These are phyloP conservation scores for Aegilops sharonensis DNA, from an alignment of 176 grass and related monocot genomes.

Conservation along the genomic window DNA sequence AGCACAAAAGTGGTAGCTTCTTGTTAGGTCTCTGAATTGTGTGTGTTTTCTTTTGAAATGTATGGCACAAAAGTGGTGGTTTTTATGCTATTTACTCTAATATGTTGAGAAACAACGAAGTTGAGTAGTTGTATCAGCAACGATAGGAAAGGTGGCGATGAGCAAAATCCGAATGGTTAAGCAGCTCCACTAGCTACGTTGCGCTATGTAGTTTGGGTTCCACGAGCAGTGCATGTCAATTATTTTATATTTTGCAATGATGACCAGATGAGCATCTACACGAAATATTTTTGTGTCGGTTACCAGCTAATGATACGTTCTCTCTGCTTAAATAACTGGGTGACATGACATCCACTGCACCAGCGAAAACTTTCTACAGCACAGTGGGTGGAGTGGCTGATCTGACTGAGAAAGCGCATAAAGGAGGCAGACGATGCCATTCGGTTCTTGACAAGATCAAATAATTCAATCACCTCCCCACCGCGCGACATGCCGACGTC, in stretches of 20 bases:
- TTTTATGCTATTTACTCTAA: too few species aligned
- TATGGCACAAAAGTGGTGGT: too few species aligned
- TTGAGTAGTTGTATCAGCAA: too few species aligned
- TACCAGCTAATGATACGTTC: neutral
- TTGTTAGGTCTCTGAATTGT: too few species aligned
- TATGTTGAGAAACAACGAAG: too few species aligned
- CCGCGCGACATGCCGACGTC: neutral
- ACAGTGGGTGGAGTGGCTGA: neutral
- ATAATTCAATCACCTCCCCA: neutral
- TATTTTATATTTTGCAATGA: neutral
- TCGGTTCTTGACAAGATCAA: neutral
- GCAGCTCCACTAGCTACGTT: neutral
- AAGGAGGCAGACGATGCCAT: neutral
- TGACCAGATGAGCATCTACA: neutral
- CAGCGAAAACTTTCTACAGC: neutral
- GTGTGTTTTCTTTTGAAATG: too few species aligned
- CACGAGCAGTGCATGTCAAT: neutral
- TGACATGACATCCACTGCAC: too few species aligned
- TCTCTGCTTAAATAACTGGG: too few species aligned
- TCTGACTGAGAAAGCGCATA: neutral
- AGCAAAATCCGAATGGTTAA: neutral
- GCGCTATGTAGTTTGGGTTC: neutral
- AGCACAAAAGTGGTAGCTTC: too few species aligned
- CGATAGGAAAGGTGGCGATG: neutral
- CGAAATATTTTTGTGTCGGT: neutral